Percentiles rank a stretch among this genome's conserved stretches.
phyloP scores from a whole-genome alignment of 1,284 basidiomycete species.

The Irpex sp. region DNA sequence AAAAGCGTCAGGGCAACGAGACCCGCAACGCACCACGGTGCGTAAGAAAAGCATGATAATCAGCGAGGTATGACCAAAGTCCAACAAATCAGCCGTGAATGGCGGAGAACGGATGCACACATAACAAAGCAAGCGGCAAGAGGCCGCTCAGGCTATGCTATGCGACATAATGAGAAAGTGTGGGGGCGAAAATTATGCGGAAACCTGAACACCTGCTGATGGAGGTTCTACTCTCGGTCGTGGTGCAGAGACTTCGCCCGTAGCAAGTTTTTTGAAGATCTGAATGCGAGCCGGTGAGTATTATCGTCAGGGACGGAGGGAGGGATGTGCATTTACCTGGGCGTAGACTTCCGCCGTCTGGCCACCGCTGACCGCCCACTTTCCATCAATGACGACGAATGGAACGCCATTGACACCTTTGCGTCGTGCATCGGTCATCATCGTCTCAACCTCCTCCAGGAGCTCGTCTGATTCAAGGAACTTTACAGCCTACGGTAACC shows the following conservation, averaged over 20 bases:
- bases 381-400: constrained; percentile 74
- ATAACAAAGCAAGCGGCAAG: neutral
- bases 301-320: neutral
- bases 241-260: constrained; percentile 10
- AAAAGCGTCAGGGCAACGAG: neutral
- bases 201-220: constrained; percentile 6
- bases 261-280: constrained; percentile 35
- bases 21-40: neutral
- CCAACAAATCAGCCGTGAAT: neutral
- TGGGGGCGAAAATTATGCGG: constrained; percentile 1
- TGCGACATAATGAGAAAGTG: neutral
- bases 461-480: constrained; percentile 71
- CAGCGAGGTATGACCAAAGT: constrained; percentile 6
- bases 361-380: constrained; percentile 75
- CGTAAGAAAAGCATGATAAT: constrained; percentile 3
- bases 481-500: constrained; percentile 30
- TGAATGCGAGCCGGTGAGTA: too few relatives aligned
- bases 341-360: constrained; percentile 70
- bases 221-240: constrained; percentile 8
- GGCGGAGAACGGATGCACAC: neutral
- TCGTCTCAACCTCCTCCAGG: constrained; percentile 62
- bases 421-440: constrained; percentile 61
- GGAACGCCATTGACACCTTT: constrained; percentile 80
- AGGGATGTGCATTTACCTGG: constrained; percentile 40
- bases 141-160: neutral